Evolutionary conservation across 176 grass and related monocot genomes (phyloP).

Genomic region (Ensete glaucum): DNA sequence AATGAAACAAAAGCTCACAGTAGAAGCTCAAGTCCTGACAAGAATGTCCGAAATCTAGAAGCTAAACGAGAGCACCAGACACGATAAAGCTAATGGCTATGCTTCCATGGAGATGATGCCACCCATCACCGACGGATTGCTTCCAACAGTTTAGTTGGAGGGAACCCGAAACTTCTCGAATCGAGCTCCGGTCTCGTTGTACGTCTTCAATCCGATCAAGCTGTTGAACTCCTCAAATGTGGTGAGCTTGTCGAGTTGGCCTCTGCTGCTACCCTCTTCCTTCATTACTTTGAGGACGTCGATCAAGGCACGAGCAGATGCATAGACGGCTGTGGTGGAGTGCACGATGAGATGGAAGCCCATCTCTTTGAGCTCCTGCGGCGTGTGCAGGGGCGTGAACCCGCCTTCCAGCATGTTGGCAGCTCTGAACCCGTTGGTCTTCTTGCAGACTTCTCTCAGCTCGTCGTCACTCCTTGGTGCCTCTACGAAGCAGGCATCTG

Average conservation of each 20-base stretch:
- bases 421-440: conserved; percentile 23
- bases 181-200: conserved; percentile 26
- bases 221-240: conserved; percentile 41
- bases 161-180: conserved; percentile 6
- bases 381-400: conserved; percentile 36
- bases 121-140: neutral
- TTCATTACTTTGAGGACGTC: conserved; percentile 32
- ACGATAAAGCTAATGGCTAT: neutral
- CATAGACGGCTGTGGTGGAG: conserved; percentile 37
- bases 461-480: conserved; percentile 36
- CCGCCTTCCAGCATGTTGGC: conserved; percentile 48
- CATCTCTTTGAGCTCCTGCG: conserved; percentile 37
- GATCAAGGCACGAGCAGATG: conserved; percentile 26
- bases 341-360: conserved; percentile 37
- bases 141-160: neutral
- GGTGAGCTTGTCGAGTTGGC: conserved; percentile 30
- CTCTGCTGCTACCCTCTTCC: conserved; percentile 24
- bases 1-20: neutral
- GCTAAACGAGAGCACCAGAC: neutral
- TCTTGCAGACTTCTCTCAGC: conserved; percentile 28
- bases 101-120: neutral
- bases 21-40: neutral
- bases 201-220: conserved; percentile 30
- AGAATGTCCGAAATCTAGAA: neutral
- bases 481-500: conserved; percentile 42